phyloP scores from a whole-genome alignment of 371 early-diverging fungal species.

The Coemansia sp. region DNA sequence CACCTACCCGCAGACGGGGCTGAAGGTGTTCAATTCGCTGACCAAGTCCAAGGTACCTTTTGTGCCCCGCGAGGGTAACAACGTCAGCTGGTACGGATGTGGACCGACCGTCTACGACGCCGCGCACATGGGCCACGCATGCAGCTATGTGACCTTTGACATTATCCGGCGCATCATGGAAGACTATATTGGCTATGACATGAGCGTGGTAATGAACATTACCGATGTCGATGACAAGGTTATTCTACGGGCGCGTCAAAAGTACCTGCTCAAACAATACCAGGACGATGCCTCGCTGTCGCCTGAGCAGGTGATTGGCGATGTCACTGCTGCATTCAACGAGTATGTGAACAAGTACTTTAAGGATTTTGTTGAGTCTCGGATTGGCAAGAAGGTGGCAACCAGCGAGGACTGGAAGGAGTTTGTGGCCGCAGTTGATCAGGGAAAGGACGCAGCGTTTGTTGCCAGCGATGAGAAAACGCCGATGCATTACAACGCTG shows the following conservation, averaged over 20 bases:
- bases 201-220: slow-evolving; percentile 97
- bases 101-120: slow-evolving; percentile 99
- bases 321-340: slow-evolving; percentile 63
- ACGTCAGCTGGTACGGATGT: slow-evolving; percentile 96
- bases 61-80: slow-evolving; percentile 73
- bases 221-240: slow-evolving; percentile 99
- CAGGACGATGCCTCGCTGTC: slow-evolving; percentile 41
- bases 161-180: slow-evolving; percentile 93
- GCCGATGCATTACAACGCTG: slow-evolving; percentile 66
- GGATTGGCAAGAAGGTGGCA: slow-evolving; percentile 51
- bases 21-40: slow-evolving; percentile 74
- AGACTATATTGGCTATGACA: slow-evolving; percentile 96
- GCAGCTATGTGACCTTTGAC: slow-evolving; percentile 95
- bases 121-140: slow-evolving; percentile 98
- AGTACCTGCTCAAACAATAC: slow-evolving; percentile 71
- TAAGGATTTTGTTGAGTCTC: slow-evolving; percentile 59
- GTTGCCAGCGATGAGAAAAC: slow-evolving; percentile 67
- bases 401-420: slow-evolving; percentile 56
- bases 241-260: slow-evolving; percentile 88
- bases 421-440: slow-evolving; percentile 55
- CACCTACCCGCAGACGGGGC: slow-evolving; percentile 44
- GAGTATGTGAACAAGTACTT: slow-evolving; percentile 55
- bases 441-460: slow-evolving; percentile 53
- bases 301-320: slow-evolving; percentile 53
- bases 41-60: slow-evolving; percentile 82